phyloP scores from a whole-genome alignment of 768 basidiomycete genomes.

The Atractiella rhizophila region DNA sequence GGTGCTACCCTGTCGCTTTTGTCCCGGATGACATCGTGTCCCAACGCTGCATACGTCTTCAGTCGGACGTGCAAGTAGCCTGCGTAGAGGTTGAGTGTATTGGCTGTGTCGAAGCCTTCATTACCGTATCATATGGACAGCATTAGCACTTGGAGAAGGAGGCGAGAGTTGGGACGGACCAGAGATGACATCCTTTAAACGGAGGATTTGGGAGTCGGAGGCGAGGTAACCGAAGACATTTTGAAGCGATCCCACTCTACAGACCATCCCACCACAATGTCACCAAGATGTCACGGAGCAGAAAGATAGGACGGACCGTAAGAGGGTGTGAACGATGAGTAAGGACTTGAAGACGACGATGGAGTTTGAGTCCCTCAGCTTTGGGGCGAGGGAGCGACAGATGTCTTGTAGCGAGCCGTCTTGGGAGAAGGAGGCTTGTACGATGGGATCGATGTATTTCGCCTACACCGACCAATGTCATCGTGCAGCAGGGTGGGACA shows the following conservation, averaged over 20 bases:
- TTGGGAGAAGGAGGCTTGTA: slow-evolving; percentile 87
- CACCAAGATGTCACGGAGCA: no score
- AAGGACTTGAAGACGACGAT: slow-evolving; percentile 96
- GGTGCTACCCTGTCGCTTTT: slow-evolving; percentile 44
- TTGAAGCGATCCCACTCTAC: no score
- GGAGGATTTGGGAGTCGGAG: slow-evolving; percentile 44
- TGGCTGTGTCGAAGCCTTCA: slow-evolving; percentile 67
- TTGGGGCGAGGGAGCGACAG: slow-evolving; percentile 57
- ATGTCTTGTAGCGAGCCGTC: slow-evolving; percentile 84
- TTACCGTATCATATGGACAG: no score
- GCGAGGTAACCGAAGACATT: slow-evolving; percentile 65
- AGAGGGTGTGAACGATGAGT: slow-evolving; percentile 85
- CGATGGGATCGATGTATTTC: slow-evolving; percentile 87
- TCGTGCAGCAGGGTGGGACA: neutral
- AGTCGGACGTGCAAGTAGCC: slow-evolving; percentile 71
- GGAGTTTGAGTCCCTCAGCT: slow-evolving; percentile 72
- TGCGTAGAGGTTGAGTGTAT: slow-evolving; percentile 69
- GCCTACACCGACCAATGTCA: neutral
- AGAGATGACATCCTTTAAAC: slow-evolving; percentile 47
- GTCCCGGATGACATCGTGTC: slow-evolving; percentile 78
- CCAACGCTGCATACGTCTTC: slow-evolving; percentile 60
- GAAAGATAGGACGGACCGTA: slow-evolving; percentile 90
- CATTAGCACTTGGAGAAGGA: slow-evolving; percentile 5
- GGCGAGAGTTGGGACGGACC: slow-evolving; percentile 1
- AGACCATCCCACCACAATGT: no score